phyloP scores from a whole-genome alignment of 2,329 filamentous ascomycete species.

The Didymella segeticola region DNA sequence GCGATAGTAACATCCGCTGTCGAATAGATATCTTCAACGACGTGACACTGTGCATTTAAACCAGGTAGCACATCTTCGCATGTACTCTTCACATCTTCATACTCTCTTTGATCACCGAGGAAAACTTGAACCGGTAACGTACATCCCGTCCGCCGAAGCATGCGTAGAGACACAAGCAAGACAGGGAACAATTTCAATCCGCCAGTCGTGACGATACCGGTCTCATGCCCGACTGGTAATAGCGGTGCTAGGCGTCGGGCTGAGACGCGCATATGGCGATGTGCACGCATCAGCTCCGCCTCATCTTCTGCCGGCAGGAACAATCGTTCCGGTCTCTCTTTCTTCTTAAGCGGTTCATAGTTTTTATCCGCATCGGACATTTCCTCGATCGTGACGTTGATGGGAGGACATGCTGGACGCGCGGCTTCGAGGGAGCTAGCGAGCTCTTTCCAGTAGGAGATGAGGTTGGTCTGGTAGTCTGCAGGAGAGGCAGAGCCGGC shows the following conservation, averaged over 20 bases:
- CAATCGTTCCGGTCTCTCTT: neutral
- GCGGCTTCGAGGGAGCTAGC: neutral
- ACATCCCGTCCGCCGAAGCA: slow-evolving; percentile 60
- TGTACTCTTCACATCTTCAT: slow-evolving; percentile 39
- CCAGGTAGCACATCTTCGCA: slow-evolving; percentile 49
- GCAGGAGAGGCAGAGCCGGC: neutral
- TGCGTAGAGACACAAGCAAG: slow-evolving; percentile 58
- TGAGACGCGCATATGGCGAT: slow-evolving; percentile 29
- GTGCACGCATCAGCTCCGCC: slow-evolving; percentile 23
- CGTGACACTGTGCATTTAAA: slow-evolving; percentile 50
- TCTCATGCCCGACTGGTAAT: slow-evolving; percentile 51
- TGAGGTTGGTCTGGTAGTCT: neutral
- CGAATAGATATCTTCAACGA: slow-evolving; percentile 37
- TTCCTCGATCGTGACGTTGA: neutral
- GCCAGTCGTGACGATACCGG: slow-evolving; percentile 61
- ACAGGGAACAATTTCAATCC: slow-evolving; percentile 58
- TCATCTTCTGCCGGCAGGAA: slow-evolving; percentile 19
- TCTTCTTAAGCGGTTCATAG: neutral
- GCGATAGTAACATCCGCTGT: neutral
- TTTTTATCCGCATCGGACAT: neutral
- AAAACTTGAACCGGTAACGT: slow-evolving; percentile 58
- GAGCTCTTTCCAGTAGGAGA: neutral
- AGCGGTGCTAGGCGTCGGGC: slow-evolving; percentile 29
- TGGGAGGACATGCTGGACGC: neutral
- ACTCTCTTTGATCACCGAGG: slow-evolving; percentile 45